Conservation (phyloP, 495 filamentous ascomycete genomes). For the Eremomyces bilateralis region DNA sequence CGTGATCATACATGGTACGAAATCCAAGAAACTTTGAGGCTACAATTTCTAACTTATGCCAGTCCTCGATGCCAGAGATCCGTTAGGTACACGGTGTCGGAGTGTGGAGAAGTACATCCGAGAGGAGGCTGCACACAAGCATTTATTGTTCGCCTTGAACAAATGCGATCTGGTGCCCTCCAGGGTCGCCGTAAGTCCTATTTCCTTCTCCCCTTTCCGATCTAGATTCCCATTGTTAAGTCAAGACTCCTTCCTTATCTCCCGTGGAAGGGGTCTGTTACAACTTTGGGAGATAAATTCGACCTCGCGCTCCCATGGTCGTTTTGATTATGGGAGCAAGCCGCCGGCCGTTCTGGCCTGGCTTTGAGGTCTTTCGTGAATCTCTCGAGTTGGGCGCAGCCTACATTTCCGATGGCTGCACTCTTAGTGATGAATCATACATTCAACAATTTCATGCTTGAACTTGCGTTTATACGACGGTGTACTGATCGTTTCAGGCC, state of each 20-base stretch:
- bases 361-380: not conserved
- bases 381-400: constrained; percentile 62
- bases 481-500: no score
- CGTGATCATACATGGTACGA: constrained; percentile 21
- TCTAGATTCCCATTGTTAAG: constrained; percentile 53
- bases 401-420: constrained; percentile 42
- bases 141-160: constrained; percentile 79
- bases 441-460: constrained; percentile 23
- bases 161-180: constrained; percentile 95
- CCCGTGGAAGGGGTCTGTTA: constrained; percentile 83
- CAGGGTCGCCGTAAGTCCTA: constrained; percentile 65
- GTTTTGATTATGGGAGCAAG: no score
- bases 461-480: not conserved
- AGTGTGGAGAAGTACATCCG: constrained; percentile 85
- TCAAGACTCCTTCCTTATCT: constrained; percentile 68
- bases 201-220: no score
- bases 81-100: constrained; percentile 29
- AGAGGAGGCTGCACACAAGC: constrained; percentile 87
- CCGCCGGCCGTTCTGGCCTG: constrained; percentile 61
- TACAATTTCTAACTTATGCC: no score
- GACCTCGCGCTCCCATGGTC: constrained; percentile 46
- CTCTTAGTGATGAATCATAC: constrained; percentile 99
- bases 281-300: constrained; percentile 82
- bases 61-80: constrained; percentile 22
- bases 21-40: no score